Evolutionary conservation across 2,329 filamentous ascomycete genomes (phyloP).

Genomic region (Sclerotinia minor): DNA sequence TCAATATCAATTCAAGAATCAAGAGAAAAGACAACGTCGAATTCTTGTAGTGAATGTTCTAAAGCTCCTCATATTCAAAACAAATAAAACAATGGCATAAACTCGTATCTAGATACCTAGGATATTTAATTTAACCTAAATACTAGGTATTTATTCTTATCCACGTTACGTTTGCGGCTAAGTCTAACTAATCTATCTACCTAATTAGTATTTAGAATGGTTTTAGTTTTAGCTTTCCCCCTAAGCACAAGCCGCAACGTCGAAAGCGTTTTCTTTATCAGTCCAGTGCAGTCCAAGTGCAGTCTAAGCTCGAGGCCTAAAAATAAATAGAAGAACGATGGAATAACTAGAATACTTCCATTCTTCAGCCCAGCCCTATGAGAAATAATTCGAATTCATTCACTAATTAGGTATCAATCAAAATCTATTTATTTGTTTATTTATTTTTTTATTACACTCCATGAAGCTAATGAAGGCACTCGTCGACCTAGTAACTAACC

Average conservation of each 20-base stretch:
- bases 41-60: neutral
- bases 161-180: no score
- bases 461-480: no score
- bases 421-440: neutral
- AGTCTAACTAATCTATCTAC: no score
- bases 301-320: neutral
- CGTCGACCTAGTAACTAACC: no score
- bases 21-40: neutral
- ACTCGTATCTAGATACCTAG: neutral
- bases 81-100: no score
- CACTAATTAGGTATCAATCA: neutral
- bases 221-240: neutral
- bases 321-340: neutral
- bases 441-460: neutral
- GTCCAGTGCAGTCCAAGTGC: no score
- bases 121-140: no score
- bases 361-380: conserved; percentile 8
- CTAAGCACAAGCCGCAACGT: neutral
- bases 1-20: no score
- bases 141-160: no score
- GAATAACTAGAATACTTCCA: neutral
- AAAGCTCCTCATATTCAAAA: neutral
- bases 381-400: no score
- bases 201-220: no score
- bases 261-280: neutral